phyloP scores from a whole-genome alignment of 2,329 filamentous ascomycete genomes.

The Rhinocladiella similis region DNA sequence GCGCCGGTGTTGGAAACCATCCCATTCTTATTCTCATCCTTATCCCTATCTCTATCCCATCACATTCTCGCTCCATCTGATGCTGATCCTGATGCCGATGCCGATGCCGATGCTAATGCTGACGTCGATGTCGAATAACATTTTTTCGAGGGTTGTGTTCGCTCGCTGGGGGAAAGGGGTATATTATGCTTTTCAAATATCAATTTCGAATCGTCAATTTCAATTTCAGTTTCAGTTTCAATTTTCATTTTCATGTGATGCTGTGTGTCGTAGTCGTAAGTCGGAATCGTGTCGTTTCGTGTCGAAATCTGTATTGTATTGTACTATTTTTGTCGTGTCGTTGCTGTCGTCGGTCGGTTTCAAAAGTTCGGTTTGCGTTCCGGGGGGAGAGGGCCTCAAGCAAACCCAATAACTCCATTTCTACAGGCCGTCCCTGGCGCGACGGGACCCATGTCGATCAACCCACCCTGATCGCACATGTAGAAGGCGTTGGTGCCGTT shows the following conservation, averaged over 20 bases:
- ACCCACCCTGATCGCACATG: slow-evolving; percentile 26
- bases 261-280: not conserved
- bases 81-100: not conserved
- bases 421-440: slow-evolving; percentile 38
- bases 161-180: too few relatives aligned
- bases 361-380: not conserved
- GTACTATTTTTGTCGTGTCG: not conserved
- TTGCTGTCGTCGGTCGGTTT: not conserved
- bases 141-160: too few relatives aligned
- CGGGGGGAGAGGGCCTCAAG: slow-evolving; percentile 1
- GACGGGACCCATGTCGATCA: slow-evolving; percentile 40
- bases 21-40: too few relatives aligned
- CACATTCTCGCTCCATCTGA: not conserved
- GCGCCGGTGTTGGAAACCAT: too few relatives aligned
- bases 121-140: not conserved
- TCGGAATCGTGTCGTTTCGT: not conserved
- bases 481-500: slow-evolving; percentile 20
- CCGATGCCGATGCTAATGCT: not conserved
- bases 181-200: not conserved
- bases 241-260: not conserved
- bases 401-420: slow-evolving; percentile 20
- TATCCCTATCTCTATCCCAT: too few relatives aligned
- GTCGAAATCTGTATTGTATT: not conserved
- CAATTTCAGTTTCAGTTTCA: not conserved
- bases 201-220: not conserved